Conservation (phyloP, 78 protist species). For the Polysphondylium violaceum region DNA sequence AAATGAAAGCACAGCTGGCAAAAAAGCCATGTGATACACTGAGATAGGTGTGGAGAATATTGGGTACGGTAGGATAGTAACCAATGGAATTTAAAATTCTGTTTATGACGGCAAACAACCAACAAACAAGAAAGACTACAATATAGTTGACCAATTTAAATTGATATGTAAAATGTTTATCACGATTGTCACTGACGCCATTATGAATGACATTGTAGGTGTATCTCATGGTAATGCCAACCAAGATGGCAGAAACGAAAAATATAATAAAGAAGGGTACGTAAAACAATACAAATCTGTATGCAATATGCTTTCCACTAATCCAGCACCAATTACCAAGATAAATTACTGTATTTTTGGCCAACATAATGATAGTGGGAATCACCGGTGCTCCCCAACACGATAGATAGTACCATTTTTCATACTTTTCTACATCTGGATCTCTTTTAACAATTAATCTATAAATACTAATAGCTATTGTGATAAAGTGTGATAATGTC, state of each 20-base stretch:
- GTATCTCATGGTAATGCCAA: constrained; percentile 37
- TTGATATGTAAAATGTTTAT: constrained; percentile 57
- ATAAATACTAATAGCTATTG: constrained; percentile 50
- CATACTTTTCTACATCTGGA: constrained; percentile 54
- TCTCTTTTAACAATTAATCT: constrained; percentile 52
- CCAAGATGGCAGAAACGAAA: constrained; percentile 22
- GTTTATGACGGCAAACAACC: constrained; percentile 67
- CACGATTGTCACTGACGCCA: constrained; percentile 39
- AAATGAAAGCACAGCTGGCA: constrained; percentile 17
- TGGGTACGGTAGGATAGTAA: not conserved
- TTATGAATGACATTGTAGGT: constrained; percentile 60
- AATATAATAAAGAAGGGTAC: constrained; percentile 50
- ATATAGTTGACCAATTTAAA: constrained; percentile 66
- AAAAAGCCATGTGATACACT: constrained; percentile 51
- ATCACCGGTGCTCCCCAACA: constrained; percentile 67
- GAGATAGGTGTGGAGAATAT: constrained; percentile 49
- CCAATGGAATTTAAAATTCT: constrained; percentile 34
- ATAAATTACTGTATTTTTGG: constrained; percentile 28
- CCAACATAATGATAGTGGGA: constrained; percentile 43
- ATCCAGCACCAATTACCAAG: constrained; percentile 79
- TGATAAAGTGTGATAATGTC: not conserved
- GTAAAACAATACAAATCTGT: constrained; percentile 47
- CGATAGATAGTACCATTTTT: constrained; percentile 29
- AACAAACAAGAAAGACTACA: constrained; percentile 53
- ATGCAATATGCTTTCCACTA: not conserved